Conservation (phyloP, 2,329 filamentous ascomycete genomes). For the Metarhizium anisopliae region DNA sequence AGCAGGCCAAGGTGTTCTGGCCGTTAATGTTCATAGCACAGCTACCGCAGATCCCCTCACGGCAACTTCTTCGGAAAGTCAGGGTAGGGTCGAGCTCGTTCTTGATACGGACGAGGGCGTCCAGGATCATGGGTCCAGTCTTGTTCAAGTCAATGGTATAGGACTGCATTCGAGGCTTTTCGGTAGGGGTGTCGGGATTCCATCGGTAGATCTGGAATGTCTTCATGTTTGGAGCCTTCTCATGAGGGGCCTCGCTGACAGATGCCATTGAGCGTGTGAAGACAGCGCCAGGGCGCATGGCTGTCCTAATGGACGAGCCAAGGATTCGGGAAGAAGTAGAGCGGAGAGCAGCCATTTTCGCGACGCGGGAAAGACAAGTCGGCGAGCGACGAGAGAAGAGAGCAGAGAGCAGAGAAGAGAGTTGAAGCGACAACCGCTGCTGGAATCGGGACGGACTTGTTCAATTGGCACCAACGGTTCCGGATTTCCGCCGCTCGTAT, state of each 20-base stretch:
- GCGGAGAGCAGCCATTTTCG: constrained; percentile 53
- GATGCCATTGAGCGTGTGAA: constrained; percentile 46
- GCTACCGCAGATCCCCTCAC: constrained; percentile 97
- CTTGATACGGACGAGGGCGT: constrained; percentile 96
- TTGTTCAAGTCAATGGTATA: constrained; percentile 97
- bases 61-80: constrained; percentile 90
- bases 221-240: constrained; percentile 66
- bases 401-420: neutral
- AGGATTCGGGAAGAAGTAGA: constrained; percentile 44
- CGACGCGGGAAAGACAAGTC: constrained; percentile 12
- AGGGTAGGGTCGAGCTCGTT: constrained; percentile 96
- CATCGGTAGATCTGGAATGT: constrained; percentile 98
- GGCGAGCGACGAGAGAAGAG: constrained; percentile 12
- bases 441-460: neutral
- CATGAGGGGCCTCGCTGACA: constrained; percentile 49
- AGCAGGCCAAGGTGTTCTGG: constrained; percentile 92
- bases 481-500: neutral
- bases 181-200: constrained; percentile 86
- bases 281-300: constrained; percentile 31
- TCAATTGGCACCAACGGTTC: neutral
- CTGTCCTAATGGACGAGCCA: constrained; percentile 32
- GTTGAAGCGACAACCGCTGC: neutral
- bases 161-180: constrained; percentile 92
- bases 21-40: constrained; percentile 99
- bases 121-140: constrained; percentile 97